Percentiles rank a stretch among this genome's conserved stretches.
Conservation (phyloP, 305 asterid genomes). For the Ruellia speciosa region DNA sequence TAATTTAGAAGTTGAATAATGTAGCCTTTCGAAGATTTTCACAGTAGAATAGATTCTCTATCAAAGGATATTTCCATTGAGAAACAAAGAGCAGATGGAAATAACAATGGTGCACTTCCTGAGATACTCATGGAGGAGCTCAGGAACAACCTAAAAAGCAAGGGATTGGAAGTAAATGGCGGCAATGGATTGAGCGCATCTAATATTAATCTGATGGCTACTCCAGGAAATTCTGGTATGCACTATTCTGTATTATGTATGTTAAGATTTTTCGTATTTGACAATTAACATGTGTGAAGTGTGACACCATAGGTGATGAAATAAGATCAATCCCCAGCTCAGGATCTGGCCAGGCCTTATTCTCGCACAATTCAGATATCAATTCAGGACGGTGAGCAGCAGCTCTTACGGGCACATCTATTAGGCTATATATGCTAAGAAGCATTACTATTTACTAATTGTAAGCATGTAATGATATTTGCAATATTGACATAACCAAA, state of each 20-base stretch:
- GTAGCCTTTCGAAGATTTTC: constrained; percentile 58
- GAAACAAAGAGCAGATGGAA: constrained; percentile 39
- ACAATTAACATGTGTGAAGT: constrained; percentile 17
- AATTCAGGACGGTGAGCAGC: constrained; percentile 55
- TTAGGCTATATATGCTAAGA: not conserved
- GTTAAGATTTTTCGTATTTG: constrained; percentile 6
- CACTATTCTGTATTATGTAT: constrained; percentile 9
- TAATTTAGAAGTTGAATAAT: constrained; percentile 28
- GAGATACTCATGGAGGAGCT: constrained; percentile 43
- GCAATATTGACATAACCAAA: too few species aligned
- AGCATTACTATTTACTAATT: not conserved
- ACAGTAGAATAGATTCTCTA: constrained; percentile 35
- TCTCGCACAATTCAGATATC: constrained; percentile 50
- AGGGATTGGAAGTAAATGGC: constrained; percentile 24
- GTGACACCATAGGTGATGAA: constrained; percentile 43
- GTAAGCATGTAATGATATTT: too few species aligned
- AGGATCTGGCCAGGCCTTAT: constrained; percentile 57
- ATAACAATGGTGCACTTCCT: constrained; percentile 30
- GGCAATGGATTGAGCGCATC: constrained; percentile 33
- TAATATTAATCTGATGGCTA: constrained; percentile 39
- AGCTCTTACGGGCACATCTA: not conserved
- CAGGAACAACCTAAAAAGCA: constrained; percentile 30
- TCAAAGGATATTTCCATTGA: constrained; percentile 41
- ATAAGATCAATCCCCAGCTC: constrained; percentile 74
- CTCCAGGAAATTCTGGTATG: constrained; percentile 70